Evolutionary conservation across 305 asterid species (phyloP).

Genomic region (Fraxinus baroniana): DNA sequence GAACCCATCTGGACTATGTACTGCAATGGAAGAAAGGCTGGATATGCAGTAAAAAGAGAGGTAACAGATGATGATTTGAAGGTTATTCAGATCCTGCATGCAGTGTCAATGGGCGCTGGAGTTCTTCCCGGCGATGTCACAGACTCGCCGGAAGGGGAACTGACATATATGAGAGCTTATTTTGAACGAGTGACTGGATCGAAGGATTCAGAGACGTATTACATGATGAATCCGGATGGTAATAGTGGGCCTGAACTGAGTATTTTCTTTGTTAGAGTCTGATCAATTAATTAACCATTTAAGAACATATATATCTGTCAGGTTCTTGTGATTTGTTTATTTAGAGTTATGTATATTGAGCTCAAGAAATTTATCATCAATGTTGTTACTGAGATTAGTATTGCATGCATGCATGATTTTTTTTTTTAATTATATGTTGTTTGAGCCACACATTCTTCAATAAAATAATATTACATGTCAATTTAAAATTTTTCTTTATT

Average conservation of each 20-base stretch:
- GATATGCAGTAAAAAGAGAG: conserved; percentile 73
- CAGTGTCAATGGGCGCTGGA: conserved; percentile 83
- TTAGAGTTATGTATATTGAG: not conserved
- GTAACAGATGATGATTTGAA: conserved; percentile 71
- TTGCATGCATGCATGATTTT: not conserved
- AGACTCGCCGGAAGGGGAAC: conserved; percentile 49
- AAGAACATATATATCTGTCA: not conserved
- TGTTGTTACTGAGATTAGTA: not conserved
- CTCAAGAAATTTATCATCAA: not conserved
- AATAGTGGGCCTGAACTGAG: conserved; percentile 87
- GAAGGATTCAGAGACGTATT: conserved; percentile 77
- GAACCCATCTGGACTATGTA: conserved; percentile 89
- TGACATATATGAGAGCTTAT: conserved; percentile 75
- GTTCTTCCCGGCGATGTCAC: conserved; percentile 50
- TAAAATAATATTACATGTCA: too few species aligned
- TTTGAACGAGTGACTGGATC: conserved; percentile 79
- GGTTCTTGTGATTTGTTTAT: not conserved
- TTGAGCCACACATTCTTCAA: too few species aligned
- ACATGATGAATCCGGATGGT: conserved; percentile 86
- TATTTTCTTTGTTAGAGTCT: conserved; percentile 74
- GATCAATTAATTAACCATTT: conserved; percentile 14
- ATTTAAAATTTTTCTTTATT: too few species aligned
- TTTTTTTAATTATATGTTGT: too few species aligned
- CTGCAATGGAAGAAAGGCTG: conserved; percentile 71
- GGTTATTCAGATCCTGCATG: conserved; percentile 64